phyloP scores from a whole-genome alignment of 2,329 filamentous ascomycete genomes.

The Pyrenochaeta sp. region DNA sequence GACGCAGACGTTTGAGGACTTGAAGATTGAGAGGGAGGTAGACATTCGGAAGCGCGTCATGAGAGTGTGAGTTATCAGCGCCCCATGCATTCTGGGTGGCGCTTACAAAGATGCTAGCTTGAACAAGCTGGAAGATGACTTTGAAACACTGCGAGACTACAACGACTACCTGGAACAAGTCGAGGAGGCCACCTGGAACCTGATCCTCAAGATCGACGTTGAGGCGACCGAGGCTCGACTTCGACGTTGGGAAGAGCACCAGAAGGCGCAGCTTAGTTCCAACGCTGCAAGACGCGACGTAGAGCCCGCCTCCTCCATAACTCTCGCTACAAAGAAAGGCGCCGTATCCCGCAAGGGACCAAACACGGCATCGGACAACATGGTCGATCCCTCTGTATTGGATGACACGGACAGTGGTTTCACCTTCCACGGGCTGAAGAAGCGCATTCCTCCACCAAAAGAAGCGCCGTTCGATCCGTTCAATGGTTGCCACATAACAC shows the following conservation, averaged over 20 bases:
- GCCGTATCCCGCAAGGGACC: conserved; percentile 65
- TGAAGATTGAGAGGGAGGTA: conserved; percentile 88
- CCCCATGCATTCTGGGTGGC: background rate
- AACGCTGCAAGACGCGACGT: conserved; percentile 50
- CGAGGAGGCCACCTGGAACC: conserved; percentile 87
- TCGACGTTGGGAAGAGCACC: conserved; percentile 75
- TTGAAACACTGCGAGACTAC: conserved; percentile 81
- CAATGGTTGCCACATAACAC: conserved; percentile 72
- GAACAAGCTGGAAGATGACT: conserved; percentile 90
- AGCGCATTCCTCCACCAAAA: conserved; percentile 64
- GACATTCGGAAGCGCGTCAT: conserved; percentile 86
- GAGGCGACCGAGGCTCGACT: conserved; percentile 68
- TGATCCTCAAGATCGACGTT: conserved; percentile 75
- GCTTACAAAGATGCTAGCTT: conserved; percentile 64
- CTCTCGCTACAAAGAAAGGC: conserved; percentile 67
- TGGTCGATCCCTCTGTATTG: background rate
- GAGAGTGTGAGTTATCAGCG: conserved; percentile 52
- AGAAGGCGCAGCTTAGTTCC: conserved; percentile 62
- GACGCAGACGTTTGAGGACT: conserved; percentile 86
- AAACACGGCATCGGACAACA: conserved; percentile 12
- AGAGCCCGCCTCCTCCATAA: conserved; percentile 28
- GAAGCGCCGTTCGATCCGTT: conserved; percentile 89
- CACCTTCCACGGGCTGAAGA: conserved; percentile 81
- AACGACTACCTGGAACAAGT: conserved; percentile 96
- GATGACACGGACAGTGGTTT: conserved; percentile 46